Base-by-base conservation (phyloP, 1,284 basidiomycete genomes). In the Cutaneotrichosporon cutaneum region DNA sequence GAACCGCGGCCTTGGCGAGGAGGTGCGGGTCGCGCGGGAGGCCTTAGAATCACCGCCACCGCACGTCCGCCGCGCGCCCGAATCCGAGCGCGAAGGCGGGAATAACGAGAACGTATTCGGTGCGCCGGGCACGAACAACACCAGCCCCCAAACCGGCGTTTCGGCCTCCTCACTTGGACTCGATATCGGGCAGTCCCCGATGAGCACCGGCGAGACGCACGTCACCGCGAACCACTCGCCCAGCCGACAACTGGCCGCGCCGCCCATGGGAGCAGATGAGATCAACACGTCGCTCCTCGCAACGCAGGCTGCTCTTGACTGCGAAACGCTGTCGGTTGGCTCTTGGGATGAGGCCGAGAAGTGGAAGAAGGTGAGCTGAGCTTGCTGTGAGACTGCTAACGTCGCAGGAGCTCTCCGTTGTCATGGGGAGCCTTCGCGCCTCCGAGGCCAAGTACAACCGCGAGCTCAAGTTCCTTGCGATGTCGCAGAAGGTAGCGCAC, bases 311-410 rank as follows among this genome's bases (percentile, higher is more conserved):
- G 85, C 90, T 32, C 86, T 81, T 26, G 77, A 79, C 70, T 90
- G 89, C 70, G 84, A 89, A 30, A 84, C 85, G 51, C 88, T 86
- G 71, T 85, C 88, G 56, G 86, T 93, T 24, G 82, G 91, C 51
- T 85, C 82, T 67, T 87, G 90, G 59, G 92, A 95, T 69, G 89
- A 93, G 70, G 88, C 93, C n/a, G 92, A 94, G 67, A 88, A 89
- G 56, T 84, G 93, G 69, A 94, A 92, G 82, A 91, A 90, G 85
- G 91, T 90, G 68, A 54, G 83, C n/a, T 6, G 13, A 24, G 27
- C 30, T 24, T 51, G 27, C 30, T 22, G 42, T 13, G 16, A 39
- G 39, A n/a, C n/a, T n/a, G n/a, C 51, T 56, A 5, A 58, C 48
- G 27, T n/a, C 14, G 32, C 59, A 80, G 77, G 80, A 81, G 63